Percentiles rank a stretch among this genome's conserved stretches.
phyloP scores from a whole-genome alignment of 768 basidiomycete species.

The Cytidiella melzeri region DNA sequence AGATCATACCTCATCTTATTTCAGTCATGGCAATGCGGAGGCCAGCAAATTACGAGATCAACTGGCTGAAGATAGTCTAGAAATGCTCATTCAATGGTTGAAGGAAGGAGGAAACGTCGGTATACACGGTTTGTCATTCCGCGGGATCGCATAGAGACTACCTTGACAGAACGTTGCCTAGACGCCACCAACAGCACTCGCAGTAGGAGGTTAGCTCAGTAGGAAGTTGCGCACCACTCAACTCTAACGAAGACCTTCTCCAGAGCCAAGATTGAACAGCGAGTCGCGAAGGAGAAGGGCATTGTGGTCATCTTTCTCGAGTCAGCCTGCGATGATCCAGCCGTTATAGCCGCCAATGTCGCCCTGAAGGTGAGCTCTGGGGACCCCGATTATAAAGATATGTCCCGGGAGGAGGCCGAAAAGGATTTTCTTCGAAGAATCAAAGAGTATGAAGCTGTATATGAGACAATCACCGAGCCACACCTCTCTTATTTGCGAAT shows the following conservation, averaged over 20 bases:
- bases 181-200: conserved; percentile 95
- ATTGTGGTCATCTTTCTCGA: conserved; percentile 91
- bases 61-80: conserved; percentile 86
- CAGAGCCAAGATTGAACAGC: conserved; percentile 78
- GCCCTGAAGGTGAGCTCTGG: conserved; percentile 94
- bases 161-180: conserved; percentile 26
- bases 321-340: conserved; percentile 90
- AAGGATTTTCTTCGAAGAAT: conserved; percentile 90
- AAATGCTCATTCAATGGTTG: conserved; percentile 93
- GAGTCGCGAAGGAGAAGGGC: conserved; percentile 82
- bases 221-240: conserved; percentile 13
- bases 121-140: conserved; percentile 70
- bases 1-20: conserved; percentile 87
- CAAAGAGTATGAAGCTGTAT: conserved; percentile 88
- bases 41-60: conserved; percentile 73
- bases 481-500: conserved; percentile 88
- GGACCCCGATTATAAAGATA: conserved; percentile 96
- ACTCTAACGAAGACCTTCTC: too few species aligned
- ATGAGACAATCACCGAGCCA: conserved; percentile 91
- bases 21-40: conserved; percentile 78
- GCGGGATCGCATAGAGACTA: background rate
- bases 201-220: conserved; percentile 49
- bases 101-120: conserved; percentile 95
- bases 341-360: conserved; percentile 91
- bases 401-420: conserved; percentile 78